A percentile compares a stretch with the other conserved stretches of the same genome.
phyloP scores from a whole-genome alignment of 148 eudicot genomes.

The Selenicereus undatus region DNA sequence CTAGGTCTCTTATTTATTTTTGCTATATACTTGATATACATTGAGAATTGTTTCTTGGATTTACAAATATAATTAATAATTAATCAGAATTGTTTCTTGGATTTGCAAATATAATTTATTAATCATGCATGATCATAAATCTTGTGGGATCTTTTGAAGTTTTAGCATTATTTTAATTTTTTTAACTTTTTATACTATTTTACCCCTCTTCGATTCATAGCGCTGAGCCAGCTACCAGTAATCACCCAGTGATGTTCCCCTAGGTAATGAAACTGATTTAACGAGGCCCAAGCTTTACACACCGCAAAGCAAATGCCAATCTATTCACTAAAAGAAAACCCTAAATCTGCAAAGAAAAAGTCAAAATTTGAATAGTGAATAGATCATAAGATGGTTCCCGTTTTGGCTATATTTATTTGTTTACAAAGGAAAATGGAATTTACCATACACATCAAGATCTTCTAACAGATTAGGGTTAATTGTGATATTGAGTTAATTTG shows the following conservation, averaged over 20 bases:
- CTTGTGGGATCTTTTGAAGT: not conserved
- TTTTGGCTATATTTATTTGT: no score
- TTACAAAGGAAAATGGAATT: no score
- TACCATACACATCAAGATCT: not conserved
- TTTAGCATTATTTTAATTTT: no score
- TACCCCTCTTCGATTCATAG: not conserved
- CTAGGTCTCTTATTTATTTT: not conserved
- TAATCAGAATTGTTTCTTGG: no score
- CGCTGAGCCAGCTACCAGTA: not conserved
- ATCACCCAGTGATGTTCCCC: not conserved
- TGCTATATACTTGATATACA: not conserved
- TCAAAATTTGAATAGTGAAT: no score
- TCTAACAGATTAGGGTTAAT: not conserved
- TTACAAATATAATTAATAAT: no score
- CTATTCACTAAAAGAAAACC: not conserved
- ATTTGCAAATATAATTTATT: no score
- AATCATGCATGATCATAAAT: not conserved
- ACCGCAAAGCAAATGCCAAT: no score
- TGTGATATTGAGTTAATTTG: not conserved
- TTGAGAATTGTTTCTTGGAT: no score
- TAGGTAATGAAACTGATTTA: not conserved
- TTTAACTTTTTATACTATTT: not conserved
- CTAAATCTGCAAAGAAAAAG: no score
- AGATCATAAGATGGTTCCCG: no score
- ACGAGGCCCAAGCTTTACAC: not conserved